Base-by-base conservation (phyloP, 192 early-diverging fungal genomes). In the Coemansia sp. region DNA sequence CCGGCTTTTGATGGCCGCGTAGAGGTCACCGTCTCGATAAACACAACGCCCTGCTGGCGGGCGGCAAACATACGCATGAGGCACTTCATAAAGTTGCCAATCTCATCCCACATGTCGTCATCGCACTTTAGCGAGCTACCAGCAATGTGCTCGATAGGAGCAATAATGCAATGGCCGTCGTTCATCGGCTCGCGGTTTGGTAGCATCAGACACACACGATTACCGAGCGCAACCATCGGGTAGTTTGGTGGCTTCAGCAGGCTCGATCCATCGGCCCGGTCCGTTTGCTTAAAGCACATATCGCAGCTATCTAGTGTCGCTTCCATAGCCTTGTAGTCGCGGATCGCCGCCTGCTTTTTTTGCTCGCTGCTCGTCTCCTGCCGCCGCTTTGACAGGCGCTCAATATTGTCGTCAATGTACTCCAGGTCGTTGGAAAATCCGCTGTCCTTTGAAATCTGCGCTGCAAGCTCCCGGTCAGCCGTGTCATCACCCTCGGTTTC, bases 51-150 rank as follows among this genome's bases (percentile, higher is more conserved):
- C 56, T 85, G 77, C 24, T 84, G 80, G 29, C 85, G 58, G 6
- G 73, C 88, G 9, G 83, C 87, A 71, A 91, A 91, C 91, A 97
- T 95, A 52, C 83, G 86, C 48, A 94, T 88, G 40, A 99, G 70
- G 62, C 88, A 92, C 64, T 99, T 99, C 87, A 92, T 88, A 73
- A 99, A 99, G 63, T 97, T 99, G 64, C 84, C 63, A 29, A 99
- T 92, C 69, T 99, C 97, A 46, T 89, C 89, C 95, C 95, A 97
- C 11, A 80, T 81, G 60, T 92, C 91, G 54, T 99, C 94, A 46
- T 95, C 92, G 46, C 87, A 90, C 62, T 92, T 89, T 28, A 99
- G 71, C 11, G 88, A 92, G 6, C 90, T 89, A 11, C 77, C 77
- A 0, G 85, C 62, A 27, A 85, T 81, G 60, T 99, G 97, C 53